phyloP scores from a whole-genome alignment of 2,329 filamentous ascomycete species.

The Botrytis fragariae region DNA sequence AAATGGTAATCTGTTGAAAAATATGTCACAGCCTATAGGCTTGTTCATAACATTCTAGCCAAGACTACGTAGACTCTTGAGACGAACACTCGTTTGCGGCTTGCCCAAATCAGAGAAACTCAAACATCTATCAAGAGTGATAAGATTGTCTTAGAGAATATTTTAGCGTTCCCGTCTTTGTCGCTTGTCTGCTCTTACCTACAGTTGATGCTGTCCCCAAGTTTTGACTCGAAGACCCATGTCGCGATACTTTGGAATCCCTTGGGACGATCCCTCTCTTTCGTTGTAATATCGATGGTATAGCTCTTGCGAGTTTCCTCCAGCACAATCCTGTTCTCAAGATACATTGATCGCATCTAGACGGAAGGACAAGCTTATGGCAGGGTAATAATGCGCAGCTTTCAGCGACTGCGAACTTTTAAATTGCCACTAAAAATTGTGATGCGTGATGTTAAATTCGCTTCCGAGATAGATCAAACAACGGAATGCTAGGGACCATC shows the following conservation, averaged over 20 bases:
- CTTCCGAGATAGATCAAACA: neutral
- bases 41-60: neutral
- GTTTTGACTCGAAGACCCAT: neutral
- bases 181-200: neutral
- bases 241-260: neutral
- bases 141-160: too few relatives aligned
- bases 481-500: neutral
- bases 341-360: neutral
- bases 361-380: neutral
- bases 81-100: neutral
- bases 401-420: neutral
- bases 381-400: neutral
- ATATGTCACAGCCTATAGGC: neutral
- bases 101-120: neutral
- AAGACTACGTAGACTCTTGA: neutral
- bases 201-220: neutral
- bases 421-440: neutral
- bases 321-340: neutral
- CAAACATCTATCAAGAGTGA: neutral
- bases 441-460: neutral
- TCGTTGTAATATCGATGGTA: neutral
- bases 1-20: neutral
- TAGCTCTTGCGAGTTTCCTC: neutral
- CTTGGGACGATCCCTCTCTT: neutral
- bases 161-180: neutral